phyloP scores from a whole-genome alignment of 1,284 basidiomycete species.

The Coniferiporia sulphurascens region DNA sequence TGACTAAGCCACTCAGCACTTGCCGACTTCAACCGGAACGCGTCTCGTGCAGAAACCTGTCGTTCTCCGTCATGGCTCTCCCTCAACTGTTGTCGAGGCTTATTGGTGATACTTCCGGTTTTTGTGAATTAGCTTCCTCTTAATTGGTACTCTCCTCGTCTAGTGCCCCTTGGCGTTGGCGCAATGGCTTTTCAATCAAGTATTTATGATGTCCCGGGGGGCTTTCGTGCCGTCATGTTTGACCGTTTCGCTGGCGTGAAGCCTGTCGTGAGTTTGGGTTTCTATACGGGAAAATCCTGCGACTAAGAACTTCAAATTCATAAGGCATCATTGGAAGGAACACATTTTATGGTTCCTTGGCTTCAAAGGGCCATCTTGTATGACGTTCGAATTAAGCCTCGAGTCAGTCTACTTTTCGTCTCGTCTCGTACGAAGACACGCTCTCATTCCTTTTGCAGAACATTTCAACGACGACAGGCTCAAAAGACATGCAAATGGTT shows the following conservation, averaged over 20 bases:
- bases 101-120: constrained; percentile 1
- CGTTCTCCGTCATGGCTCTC: constrained; percentile 12
- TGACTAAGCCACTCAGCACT: not conserved
- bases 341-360: constrained; percentile 96
- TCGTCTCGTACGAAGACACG: not conserved
- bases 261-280: constrained; percentile 49
- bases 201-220: constrained; percentile 91
- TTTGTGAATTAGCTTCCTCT: not conserved
- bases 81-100: constrained; percentile 12
- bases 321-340: constrained; percentile 89
- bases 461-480: constrained; percentile 95
- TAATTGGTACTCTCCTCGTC: not conserved
- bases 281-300: not conserved
- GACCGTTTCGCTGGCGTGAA: constrained; percentile 95
- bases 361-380: constrained; percentile 94
- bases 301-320: constrained; percentile 3
- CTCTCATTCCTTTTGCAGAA: constrained; percentile 49
- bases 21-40: not conserved
- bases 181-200: constrained; percentile 67
- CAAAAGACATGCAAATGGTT: constrained; percentile 97
- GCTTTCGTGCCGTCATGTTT: constrained; percentile 96
- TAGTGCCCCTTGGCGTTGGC: constrained; percentile 76
- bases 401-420: constrained; percentile 45
- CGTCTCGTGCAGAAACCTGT: not conserved
- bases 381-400: constrained; percentile 96